Evolutionary conservation across 1,284 basidiomycete species (phyloP).

Genomic region (Albatrellus sp.): DNA sequence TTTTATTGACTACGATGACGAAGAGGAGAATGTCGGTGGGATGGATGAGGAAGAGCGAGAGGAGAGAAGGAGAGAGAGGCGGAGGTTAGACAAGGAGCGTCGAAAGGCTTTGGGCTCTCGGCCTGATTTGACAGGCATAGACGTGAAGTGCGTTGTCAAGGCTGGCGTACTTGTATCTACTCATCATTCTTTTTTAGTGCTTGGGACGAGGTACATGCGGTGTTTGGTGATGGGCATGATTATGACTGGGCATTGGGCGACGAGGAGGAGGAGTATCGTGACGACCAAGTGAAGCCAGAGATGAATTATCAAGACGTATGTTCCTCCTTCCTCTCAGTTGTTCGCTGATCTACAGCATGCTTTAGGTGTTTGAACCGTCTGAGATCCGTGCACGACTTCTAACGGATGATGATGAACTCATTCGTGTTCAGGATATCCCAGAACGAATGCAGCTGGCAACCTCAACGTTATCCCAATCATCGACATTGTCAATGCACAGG

Average conservation of each 20-base stretch:
- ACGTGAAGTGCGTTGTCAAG: constrained; percentile 55
- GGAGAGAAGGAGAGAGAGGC: constrained; percentile 55
- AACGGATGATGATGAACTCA: constrained; percentile 91
- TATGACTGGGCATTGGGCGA: constrained; percentile 89
- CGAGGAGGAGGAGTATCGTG: constrained; percentile 56
- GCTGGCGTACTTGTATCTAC: constrained; percentile 7
- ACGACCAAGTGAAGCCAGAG: constrained; percentile 54
- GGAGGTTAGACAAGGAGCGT: constrained; percentile 53
- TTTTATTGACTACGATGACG: constrained; percentile 89
- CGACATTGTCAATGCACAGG: constrained; percentile 57
- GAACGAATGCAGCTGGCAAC: constrained; percentile 94
- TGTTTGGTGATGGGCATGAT: constrained; percentile 95
- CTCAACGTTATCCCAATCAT: constrained; percentile 65
- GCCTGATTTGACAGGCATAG: constrained; percentile 77
- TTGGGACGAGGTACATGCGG: constrained; percentile 94
- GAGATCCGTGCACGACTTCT: constrained; percentile 88
- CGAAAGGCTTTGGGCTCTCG: constrained; percentile 50
- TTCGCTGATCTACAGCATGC: constrained; percentile 7
- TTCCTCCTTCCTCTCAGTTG: constrained; percentile 10
- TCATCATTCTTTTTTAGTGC: constrained; percentile 42
- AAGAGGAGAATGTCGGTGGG: constrained; percentile 57
- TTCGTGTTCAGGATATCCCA: constrained; percentile 83
- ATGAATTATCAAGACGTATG: constrained; percentile 85
- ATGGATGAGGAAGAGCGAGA: constrained; percentile 68
- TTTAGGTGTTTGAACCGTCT: constrained; percentile 92